Conservation (phyloP, 768 basidiomycete species). For the Tulasnella sp. region DNA sequence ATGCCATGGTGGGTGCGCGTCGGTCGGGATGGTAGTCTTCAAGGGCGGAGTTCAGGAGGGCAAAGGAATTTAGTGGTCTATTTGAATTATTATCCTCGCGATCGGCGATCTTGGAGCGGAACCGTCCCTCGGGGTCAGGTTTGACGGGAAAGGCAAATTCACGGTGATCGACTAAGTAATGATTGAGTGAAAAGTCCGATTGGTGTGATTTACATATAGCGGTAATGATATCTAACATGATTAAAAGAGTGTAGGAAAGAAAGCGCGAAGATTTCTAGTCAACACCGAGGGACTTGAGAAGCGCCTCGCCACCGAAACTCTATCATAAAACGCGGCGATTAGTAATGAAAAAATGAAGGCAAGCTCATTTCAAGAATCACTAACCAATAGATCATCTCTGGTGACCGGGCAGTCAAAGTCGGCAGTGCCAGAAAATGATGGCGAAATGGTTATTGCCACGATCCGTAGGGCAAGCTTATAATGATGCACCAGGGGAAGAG, state of each 20-base stretch:
- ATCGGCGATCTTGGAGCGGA: too few species aligned
- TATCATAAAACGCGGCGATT: neutral
- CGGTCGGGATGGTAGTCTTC: neutral
- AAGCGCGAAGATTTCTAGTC: neutral
- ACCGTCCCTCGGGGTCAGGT: too few species aligned
- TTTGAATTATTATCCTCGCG: neutral
- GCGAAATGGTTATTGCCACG: conserved; percentile 57
- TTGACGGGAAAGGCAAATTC: too few species aligned
- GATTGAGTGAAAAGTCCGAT: too few species aligned
- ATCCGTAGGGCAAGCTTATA: conserved; percentile 55
- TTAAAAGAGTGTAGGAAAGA: neutral
- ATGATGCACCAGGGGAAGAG: neutral
- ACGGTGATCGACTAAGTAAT: too few species aligned
- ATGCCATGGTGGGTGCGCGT: neutral
- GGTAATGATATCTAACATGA: neutral
- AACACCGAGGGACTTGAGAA: neutral
- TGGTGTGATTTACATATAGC: neutral
- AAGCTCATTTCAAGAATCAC: conserved; percentile 8
- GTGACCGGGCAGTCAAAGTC: conserved; percentile 58
- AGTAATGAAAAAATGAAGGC: neutral
- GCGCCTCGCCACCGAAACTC: neutral
- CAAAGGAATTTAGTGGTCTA: neutral
- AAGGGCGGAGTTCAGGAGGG: neutral
- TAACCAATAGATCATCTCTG: conserved; percentile 31
- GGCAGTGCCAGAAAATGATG: conserved; percentile 53